phyloP scores from a whole-genome alignment of 139 green algal species.

The Medakamo hakoo region DNA sequence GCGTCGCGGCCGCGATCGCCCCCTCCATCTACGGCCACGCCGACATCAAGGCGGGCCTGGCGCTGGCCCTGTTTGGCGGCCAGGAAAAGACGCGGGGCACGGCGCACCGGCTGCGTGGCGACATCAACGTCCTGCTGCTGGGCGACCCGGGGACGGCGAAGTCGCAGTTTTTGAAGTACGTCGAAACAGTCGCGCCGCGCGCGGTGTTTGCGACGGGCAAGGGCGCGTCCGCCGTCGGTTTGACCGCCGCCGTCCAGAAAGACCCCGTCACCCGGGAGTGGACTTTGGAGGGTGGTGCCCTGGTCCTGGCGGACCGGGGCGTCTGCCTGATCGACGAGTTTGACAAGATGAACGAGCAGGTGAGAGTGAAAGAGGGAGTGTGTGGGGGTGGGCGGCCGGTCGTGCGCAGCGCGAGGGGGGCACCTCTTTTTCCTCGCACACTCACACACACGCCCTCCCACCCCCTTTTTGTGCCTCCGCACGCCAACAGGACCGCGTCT shows the following conservation, averaged over 20 bases:
- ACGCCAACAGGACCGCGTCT: slow-evolving; percentile 29
- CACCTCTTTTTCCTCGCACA: no score
- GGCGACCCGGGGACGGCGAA: slow-evolving; percentile 92
- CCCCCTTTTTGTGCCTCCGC: slow-evolving; percentile 12
- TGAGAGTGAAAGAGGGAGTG: no score
- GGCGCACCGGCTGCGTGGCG: slow-evolving; percentile 65
- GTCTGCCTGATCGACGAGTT: slow-evolving; percentile 99
- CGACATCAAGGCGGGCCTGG: slow-evolving; percentile 90
- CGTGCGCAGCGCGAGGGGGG: no score
- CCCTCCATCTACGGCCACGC: slow-evolving; percentile 96
- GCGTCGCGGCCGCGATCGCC: slow-evolving; percentile 89
- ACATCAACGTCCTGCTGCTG: slow-evolving; percentile 98
- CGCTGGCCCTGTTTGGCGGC: slow-evolving; percentile 88
- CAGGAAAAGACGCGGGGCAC: slow-evolving; percentile 54
- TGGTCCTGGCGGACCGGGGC: slow-evolving; percentile 93
- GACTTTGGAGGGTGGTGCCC: slow-evolving; percentile 92
- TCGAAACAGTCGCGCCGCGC: slow-evolving; percentile 79
- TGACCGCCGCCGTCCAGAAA: slow-evolving; percentile 90
- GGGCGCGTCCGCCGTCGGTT: slow-evolving; percentile 86
- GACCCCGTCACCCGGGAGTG: slow-evolving; percentile 89
- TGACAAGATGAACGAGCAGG: slow-evolving; percentile 99
- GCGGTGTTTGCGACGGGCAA: slow-evolving; percentile 98
- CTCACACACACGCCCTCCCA: no score
- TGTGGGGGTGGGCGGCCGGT: no score
- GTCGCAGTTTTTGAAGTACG: slow-evolving; percentile 97